Evolutionary conservation across 345 rosid species (phyloP), one percentile per base, ranked within the genome.

Genomic region (Limnanthes douglasii): DNA sequence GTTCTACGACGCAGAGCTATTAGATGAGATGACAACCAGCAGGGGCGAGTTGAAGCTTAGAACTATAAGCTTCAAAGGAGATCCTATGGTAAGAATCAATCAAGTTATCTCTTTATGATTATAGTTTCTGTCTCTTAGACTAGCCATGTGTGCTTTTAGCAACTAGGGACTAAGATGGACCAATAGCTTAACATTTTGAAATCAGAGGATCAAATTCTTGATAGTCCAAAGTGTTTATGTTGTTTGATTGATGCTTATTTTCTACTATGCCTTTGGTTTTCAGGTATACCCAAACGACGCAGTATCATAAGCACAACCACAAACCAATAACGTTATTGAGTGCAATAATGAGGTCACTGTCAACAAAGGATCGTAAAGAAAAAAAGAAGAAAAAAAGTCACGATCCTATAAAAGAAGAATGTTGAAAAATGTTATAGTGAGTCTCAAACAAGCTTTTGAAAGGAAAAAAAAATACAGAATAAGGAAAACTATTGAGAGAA

Each of bases 11-110:
- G 69, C 78, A 15, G 96, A 85, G 79, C 48, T 85, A 35, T 44
- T 76, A 19, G 93, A 85, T 43, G 82, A 62, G 51, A 66, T 85
- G 64, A 85, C 93, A 11, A 79, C 96, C 14, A 46, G 48, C 44
- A 69, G 88, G 55, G 88, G 88, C 18, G 96, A 79, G 57, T 48
- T 73, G 56, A 79, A 73, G 61, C 75, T 43, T 31, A 73, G 93
- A 65, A 61, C 74, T 15, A 18, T 59, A 34, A 67, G 75, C 63
- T 48, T 36, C 40, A 73, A 49, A 20, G 95, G 71, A 25, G 85
- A 73, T 11, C 19, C 37, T 7, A 2, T 11, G n/a, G 30, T 26
- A 26, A 26, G 30, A 26, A n/a, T n/a, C n/a, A 11, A 3, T 26
- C 3, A 2, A 28, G 29, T 6, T 25, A 2, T 25, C 4, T 11